Evolutionary conservation across 164 flowering plant species (phyloP), one percentile per base, ranked within the genome.

Genomic region (Amborella trichopoda): DNA sequence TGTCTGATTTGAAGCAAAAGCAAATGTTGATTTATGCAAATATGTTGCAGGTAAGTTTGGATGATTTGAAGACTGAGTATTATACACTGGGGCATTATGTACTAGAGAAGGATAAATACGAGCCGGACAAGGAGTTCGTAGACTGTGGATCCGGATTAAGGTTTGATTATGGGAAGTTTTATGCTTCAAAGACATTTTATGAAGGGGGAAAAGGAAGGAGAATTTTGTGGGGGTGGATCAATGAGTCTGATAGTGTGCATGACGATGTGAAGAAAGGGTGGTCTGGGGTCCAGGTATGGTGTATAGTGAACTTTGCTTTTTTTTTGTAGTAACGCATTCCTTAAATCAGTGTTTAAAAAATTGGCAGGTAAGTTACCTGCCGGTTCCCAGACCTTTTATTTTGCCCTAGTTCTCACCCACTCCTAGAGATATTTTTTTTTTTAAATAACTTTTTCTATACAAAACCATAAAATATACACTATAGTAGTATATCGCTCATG

Each of bases 111-210:
- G 75, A 73, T 14, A 41, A 3, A 16, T 78, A 49, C 25, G 8
- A 49, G 3, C 66, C 73, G 0, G 71, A 73, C 24, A 40, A 3
- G 5, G 64, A 52, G 0, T 64, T 56, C 1, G 20, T 56, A 0
- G 69, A 60, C 3, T 25, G 25, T 3, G 56, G 33, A 39, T 17
- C 32, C 1, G 78, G 60, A 3, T 33, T 78, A 46, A 58, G 78
- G 25, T 68, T 54, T 30, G 90, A 81, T 48, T 76, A 77, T 63
- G 89, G 89, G 2, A 76, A 71, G 32, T 78, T 65, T 24, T 78
- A 76, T 44, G 85, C 77, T 24, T 78, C 79, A 0, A 77, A 77
- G 49, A 56, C 81, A 1, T 73, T 80, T 33, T 77, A 45, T 28
- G 90, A 81, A 27, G 24, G 52, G 24, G 26, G 3, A 0, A 65